Base-by-base conservation (phyloP, 2,329 filamentous ascomycete species). In the Colletotrichum liriopes region DNA sequence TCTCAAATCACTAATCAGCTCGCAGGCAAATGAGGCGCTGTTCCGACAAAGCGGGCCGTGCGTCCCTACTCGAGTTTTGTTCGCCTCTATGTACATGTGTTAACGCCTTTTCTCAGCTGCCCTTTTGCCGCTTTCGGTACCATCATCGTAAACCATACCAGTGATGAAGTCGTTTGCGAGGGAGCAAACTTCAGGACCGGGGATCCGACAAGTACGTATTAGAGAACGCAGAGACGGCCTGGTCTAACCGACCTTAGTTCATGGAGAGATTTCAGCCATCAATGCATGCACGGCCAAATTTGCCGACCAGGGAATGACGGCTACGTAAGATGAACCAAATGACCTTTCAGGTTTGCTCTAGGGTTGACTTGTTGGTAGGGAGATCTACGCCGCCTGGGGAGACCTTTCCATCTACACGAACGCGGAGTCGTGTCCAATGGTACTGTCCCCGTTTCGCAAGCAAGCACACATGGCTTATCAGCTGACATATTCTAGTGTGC, bases 81-180 rank as follows among this genome's bases (percentile, higher is more conserved):
- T 14, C 5, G 18, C 52, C 2, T 18, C 14, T 3, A 12, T n/a
- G 29, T 14, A 6, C 8, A 5, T 37, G 5, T 3, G 7, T 23
- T n/a, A 3, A 39, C 7, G 1, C 3, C 4, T 20, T 16, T 12
- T 20, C 23, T 1, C 20, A 70, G 65, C 37, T 90, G 88, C 75
- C 87, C 87, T 0, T 88, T 86, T 70, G 84, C 82, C 8, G 85
- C 88, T 3, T 90, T 89, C 75, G 87, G 86, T 4, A 82, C 84
- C 18, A 87, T 84, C 45, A 84, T 90, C 66, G 88, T 90, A 9
- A 90, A 90, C 75, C 88, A 90, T 75, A 88, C 87, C 0, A 77
- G 83, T 0, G 86, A 86, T 1, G 79, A 67, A 47, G 23, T 62
- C 1, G 37, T 71, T 1, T 73, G 67, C 14, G 67, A 71, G 26